These are phyloP conservation scores for Serendipita sp. DNA, from an alignment of 1,284 basidiomycete species.

Conservation along the genomic window DNA sequence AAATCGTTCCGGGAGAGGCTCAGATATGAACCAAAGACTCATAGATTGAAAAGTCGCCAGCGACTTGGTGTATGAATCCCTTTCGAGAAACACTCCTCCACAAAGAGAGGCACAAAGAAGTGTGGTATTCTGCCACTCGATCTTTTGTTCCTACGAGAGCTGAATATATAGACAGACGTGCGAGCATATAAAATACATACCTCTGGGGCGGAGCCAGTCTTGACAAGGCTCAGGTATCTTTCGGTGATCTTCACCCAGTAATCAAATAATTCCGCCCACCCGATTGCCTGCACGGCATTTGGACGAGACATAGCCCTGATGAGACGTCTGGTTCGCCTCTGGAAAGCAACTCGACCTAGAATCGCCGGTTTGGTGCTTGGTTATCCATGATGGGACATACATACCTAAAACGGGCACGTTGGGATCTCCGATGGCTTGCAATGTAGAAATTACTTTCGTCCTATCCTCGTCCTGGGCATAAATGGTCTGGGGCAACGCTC, in stretches of 20 bases:
- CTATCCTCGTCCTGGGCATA: constrained; percentile 42
- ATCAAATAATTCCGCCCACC: constrained; percentile 72
- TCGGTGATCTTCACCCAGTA: constrained; percentile 40
- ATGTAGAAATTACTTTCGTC: constrained; percentile 52
- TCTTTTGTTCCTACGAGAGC: constrained; percentile 46
- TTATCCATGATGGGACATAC: constrained; percentile 17
- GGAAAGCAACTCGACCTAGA: constrained; percentile 55
- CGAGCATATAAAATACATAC: constrained; percentile 17
- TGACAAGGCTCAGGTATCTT: neutral
- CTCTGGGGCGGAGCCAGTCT: constrained; percentile 21
- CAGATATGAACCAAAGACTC: constrained; percentile 30
- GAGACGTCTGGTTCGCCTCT: constrained; percentile 65
- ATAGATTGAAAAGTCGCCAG: neutral
- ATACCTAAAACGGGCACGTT: constrained; percentile 51
- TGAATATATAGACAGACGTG: constrained; percentile 11
- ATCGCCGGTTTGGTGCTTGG: constrained; percentile 7
- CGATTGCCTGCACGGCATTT: constrained; percentile 50
- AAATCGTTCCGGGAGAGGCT: constrained; percentile 56
- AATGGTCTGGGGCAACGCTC: constrained; percentile 15
- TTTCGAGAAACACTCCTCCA: constrained; percentile 40
- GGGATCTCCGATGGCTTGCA: constrained; percentile 64
- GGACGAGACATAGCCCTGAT: constrained; percentile 50
- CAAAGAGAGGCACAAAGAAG: constrained; percentile 68
- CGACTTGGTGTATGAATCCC: neutral
- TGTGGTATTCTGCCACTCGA: constrained; percentile 78